Base-by-base conservation (phyloP, 441 rosid species). In the Geranium incanum region DNA sequence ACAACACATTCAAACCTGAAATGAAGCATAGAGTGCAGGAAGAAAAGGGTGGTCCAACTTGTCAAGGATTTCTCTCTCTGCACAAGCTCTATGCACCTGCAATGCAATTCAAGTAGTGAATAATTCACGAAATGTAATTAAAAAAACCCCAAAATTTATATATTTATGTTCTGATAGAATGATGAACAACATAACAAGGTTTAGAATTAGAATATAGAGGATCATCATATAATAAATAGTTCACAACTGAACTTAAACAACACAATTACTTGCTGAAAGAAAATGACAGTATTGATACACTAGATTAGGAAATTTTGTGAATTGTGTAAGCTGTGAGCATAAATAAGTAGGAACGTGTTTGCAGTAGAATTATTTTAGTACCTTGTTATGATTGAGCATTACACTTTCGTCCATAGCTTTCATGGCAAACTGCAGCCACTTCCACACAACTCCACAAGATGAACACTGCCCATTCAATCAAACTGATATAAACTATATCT, bases 21-120 rank as follows among this genome's bases (percentile, higher is more conserved):
- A 95, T 62, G 99, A 95, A 77, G 98, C 97, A 75, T 95, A 95
- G 36, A 95, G 73, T 68, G 99, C 97, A 43, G 99, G 99, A 81
- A 95, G 96, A 74, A 95, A 92, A 78, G 97, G 98, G 75, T 95
- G 99, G 82, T 92, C 99, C 82, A 95, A 83, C 88, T 87, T 81
- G 76, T 92, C 92, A 0, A 95, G 97, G 70, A 95, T 92, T 71
- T 92, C 96, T 73, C 99, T 83, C 81, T 95, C 99, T 66, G 97
- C 93, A 76, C 98, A 89, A 70, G 96, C 98, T 84, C 99, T 90
- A 76, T 95, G 99, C 12, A 92, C 99, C 99, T 95, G 83, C 43
- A 68, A 39, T 39, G 43, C 8, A 28, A 28, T 28, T 28, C 33
- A 28, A 28, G 33, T 28, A 28, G 3, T 28, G 33, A 28, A 28